Conservation (phyloP, 108 stramenopile genomes). For the Discostella stelligeroides region DNA sequence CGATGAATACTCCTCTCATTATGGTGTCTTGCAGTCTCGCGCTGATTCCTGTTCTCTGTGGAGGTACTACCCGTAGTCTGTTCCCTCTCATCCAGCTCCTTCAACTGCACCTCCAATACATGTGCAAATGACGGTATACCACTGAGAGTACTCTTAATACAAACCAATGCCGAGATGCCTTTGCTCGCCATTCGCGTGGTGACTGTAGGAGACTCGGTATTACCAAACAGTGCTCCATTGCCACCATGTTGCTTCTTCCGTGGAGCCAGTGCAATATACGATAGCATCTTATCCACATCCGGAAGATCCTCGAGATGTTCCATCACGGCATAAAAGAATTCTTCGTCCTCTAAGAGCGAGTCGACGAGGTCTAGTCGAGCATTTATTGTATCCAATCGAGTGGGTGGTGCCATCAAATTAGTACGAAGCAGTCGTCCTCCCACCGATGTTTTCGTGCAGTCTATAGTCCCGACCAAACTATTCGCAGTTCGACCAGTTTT, state of each 20-base stretch:
- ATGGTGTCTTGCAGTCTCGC: constrained; percentile 4
- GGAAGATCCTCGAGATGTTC: constrained; percentile 81
- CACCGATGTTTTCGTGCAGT: constrained; percentile 88
- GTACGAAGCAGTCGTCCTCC: constrained; percentile 79
- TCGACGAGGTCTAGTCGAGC: constrained; percentile 88
- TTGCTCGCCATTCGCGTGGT: constrained; percentile 71
- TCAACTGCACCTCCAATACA: constrained; percentile 70
- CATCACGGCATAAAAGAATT: constrained; percentile 84
- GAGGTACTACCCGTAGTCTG: neutral
- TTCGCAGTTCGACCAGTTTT: constrained; percentile 70
- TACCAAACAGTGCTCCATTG: constrained; percentile 45
- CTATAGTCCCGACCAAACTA: constrained; percentile 77
- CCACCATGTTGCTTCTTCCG: constrained; percentile 13
- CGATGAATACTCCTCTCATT: constrained; percentile 12
- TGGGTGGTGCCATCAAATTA: constrained; percentile 87
- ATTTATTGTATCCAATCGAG: constrained; percentile 75
- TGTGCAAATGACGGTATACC: constrained; percentile 69
- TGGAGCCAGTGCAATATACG: constrained; percentile 74
- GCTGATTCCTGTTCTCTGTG: constrained; percentile 3
- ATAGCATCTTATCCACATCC: constrained; percentile 84
- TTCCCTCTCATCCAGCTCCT: constrained; percentile 44
- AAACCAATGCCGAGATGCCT: constrained; percentile 86
- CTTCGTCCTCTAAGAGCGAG: constrained; percentile 74
- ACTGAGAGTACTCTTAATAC: constrained; percentile 79
- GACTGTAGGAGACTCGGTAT: constrained; percentile 36